Base-by-base conservation (phyloP, 306 rosid species). In the Pachyrhizus erosus region DNA sequence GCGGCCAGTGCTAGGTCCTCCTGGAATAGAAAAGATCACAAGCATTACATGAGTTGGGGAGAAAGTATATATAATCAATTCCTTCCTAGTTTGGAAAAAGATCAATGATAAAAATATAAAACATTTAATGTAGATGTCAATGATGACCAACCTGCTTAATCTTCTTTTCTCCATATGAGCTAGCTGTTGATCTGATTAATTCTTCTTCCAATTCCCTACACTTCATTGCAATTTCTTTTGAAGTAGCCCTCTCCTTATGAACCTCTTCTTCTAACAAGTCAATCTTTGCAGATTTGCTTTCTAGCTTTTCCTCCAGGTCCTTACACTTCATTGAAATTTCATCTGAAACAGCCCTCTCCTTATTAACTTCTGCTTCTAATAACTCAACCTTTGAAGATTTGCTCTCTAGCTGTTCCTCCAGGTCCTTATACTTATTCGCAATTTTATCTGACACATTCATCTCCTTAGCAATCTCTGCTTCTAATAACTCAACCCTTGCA, bases 1-100 rank as follows among this genome's bases (percentile, higher is more conserved):
- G 98, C 97, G 1, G 98, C 98, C 6, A 93, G 80, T 54, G 89
- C 92, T 79, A 95, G 82, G 83, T 90, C 98, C 89, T 93, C 97
- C 97, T 94, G 89, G 48, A 24, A 89, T 68, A 66, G 58, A 70
- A 69, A 77, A 79, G 10, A 81, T 45, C 57, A 73, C 21, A 81
- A 20, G 46, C 52, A 73, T 82, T 51, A 77, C 64, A 70, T 82
- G 29, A 42, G 58, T 37, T 17, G 8, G 31, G 8, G 31, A 65
- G 31, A 61, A 62, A 40, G 51, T 49, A 54, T 54, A 54, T 54
- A 55, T 49, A 12, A 66, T 9, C 7, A 76, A 39, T 70, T 23
- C 31, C 58, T 83, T 55, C 14, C 21, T 34, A 71, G 55, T 52
- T 40, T 54, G 78, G 40, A 31, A 48, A 79, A 65, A 52, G 14